Base-by-base conservation (phyloP, 805 yeast genomes). In the Wickerhamomyces strasburgensis region DNA sequence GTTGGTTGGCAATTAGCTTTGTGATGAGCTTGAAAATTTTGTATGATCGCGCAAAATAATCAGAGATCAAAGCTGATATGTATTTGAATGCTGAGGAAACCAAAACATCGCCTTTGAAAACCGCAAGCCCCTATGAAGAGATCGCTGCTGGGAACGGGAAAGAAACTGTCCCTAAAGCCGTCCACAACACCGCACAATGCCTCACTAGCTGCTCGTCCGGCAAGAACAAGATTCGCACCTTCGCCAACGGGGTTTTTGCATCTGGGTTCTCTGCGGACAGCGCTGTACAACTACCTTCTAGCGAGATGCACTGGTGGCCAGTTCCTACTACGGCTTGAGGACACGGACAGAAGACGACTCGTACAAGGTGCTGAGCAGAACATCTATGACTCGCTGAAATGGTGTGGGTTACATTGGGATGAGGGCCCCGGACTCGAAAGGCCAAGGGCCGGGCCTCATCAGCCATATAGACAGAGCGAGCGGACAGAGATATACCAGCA, bases 211-310 rank as follows among this genome's bases (percentile, higher is more conserved):
- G 11, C 11, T 11, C 11, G 19, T 0, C 87, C 93, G 0, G 94
- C 79, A 0, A 61, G 96, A 46, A 85, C 98, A 1, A 64, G 99
- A 46, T 93, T 93, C 61, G 99, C 99, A 0, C 98, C 99, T 0
- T 88, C 97, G 2, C 99, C 99, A 1, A 93, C 99, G 0, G 99
- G 99, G 0, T 75, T 75, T 43, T 67, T 93, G n/a, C 99, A 93
- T 57, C 57, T 93, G 41, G 99, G 99, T 0, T 89, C 97, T 0
- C 56, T 93, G 31, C 65, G 99, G 57, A 93, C 99, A 0, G 98
- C 98, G 0, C 60, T 93, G 14, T 93, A 87, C 61, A 93, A 93
- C 58, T 93, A 80, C 51, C 59, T 93, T 14, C 62, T 85, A 13
- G 98, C 98, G 0, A 76, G 68, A 49, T 68, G 73, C 37, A 86